These are phyloP conservation scores for Zygosaccharomyces bisporus DNA, from an alignment of 805 yeast genomes.

Conservation along the genomic window DNA sequence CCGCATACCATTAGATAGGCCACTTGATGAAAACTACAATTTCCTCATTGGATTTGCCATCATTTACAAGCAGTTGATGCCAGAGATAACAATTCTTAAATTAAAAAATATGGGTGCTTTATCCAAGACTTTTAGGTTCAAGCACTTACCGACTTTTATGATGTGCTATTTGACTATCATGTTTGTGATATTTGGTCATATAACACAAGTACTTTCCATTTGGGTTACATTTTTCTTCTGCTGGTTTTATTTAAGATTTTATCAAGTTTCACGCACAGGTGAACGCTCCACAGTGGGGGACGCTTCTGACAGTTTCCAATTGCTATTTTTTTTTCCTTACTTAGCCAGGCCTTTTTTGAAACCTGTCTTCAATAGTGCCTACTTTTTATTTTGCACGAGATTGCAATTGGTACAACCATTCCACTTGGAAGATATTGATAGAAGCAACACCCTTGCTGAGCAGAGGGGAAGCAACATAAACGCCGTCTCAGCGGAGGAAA, in stretches of 20 bases:
- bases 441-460: slow-evolving; percentile 65
- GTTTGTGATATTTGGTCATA: slow-evolving; percentile 36
- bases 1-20: slow-evolving; percentile 38
- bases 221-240: slow-evolving; percentile 58
- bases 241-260: slow-evolving; percentile 77
- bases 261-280: slow-evolving; percentile 48
- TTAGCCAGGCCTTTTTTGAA: slow-evolving; percentile 48
- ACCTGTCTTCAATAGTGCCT: slow-evolving; percentile 46
- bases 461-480: slow-evolving; percentile 44
- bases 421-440: slow-evolving; percentile 64
- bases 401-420: slow-evolving; percentile 57
- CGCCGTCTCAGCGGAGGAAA: slow-evolving; percentile 50
- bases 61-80: slow-evolving; percentile 61
- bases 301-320: slow-evolving; percentile 83
- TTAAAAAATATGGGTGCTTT: slow-evolving; percentile 43
- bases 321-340: slow-evolving; percentile 81
- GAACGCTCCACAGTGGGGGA: slow-evolving; percentile 58
- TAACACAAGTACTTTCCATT: slow-evolving; percentile 52
- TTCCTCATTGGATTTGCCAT: slow-evolving; percentile 56
- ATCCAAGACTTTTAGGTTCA: slow-evolving; percentile 49
- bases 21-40: slow-evolving; percentile 52
- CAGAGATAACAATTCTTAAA: slow-evolving; percentile 52
- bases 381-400: slow-evolving; percentile 37
- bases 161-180: slow-evolving; percentile 30
- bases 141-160: slow-evolving; percentile 55